phyloP scores from a whole-genome alignment of 2,329 filamentous ascomycete species.

The Venturia aucupariae region DNA sequence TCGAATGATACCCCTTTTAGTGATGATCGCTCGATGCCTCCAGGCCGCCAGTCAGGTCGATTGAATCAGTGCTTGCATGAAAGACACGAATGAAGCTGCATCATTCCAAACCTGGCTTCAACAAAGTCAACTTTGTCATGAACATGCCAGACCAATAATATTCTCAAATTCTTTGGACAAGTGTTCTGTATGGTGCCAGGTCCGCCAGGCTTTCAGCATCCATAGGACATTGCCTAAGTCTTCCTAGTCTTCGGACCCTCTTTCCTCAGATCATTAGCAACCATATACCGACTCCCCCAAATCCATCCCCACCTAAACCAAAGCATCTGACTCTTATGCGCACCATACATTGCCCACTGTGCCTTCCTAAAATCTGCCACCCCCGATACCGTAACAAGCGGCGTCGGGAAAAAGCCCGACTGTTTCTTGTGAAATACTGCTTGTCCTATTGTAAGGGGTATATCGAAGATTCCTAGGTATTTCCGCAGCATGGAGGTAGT shows the following conservation, averaged over 20 bases:
- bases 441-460: constrained; percentile 57
- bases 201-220: no score
- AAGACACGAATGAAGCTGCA: not conserved
- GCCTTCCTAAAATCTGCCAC: constrained; percentile 56
- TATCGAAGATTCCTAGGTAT: constrained; percentile 70
- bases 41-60: not conserved
- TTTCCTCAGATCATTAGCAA: constrained; percentile 74
- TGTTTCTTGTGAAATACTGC: constrained; percentile 42
- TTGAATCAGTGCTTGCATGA: not conserved
- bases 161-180: no score
- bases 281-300: constrained; percentile 82
- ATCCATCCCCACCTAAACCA: constrained; percentile 99
- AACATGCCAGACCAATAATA: no score
- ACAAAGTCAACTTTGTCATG: no score
- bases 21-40: not conserved
- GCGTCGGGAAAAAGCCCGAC: constrained; percentile 43
- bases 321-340: constrained; percentile 92
- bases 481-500: constrained; percentile 67
- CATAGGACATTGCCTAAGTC: not conserved
- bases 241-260: constrained; percentile 21
- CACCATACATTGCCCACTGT: constrained; percentile 78
- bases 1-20: not conserved
- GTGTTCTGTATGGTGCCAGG: no score
- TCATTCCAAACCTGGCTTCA: no score
- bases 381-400: constrained; percentile 63